phyloP scores from a whole-genome alignment of 805 yeast species.

The Saturnispora gosingensis region DNA sequence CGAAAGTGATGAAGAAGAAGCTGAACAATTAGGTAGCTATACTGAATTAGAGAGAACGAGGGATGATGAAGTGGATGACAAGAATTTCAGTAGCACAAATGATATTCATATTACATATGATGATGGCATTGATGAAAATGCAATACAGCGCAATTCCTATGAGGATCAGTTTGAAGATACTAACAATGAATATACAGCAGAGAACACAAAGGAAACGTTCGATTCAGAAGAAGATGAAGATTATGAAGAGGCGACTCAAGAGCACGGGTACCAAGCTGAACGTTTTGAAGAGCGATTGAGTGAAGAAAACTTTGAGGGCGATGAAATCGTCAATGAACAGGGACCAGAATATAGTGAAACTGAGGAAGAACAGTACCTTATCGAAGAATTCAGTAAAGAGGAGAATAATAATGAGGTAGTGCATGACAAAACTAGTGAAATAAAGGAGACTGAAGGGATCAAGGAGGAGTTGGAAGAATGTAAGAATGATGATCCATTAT shows the following conservation, averaged over 20 bases:
- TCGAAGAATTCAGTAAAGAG: not conserved
- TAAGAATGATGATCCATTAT: not conserved
- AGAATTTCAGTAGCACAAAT: not conserved
- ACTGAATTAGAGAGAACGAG: not conserved
- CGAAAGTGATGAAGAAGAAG: slow-evolving; percentile 23
- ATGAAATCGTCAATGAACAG: not conserved
- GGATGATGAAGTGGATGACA: slow-evolving; percentile 2
- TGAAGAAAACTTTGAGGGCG: not conserved
- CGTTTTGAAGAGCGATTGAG: not conserved
- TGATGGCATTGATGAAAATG: not conserved
- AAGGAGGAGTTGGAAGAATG: not conserved
- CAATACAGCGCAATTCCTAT: not conserved
- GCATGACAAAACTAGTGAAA: not conserved
- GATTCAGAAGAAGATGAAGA: slow-evolving; percentile 4
- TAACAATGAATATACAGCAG: slow-evolving; percentile 1
- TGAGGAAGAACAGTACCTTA: slow-evolving; percentile 1
- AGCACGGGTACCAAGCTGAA: not conserved
- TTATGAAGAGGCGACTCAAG: not conserved
- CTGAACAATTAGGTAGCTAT: not conserved
- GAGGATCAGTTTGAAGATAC: slow-evolving; percentile 3
- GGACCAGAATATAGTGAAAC: slow-evolving; percentile 1
- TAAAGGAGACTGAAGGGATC: not conserved
- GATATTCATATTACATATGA: not conserved
- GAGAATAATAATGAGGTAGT: not conserved
- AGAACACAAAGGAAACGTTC: not conserved